These are phyloP conservation scores for Saururus chinensis DNA, from an alignment of 164 flowering plant species.

Conservation along the genomic window DNA sequence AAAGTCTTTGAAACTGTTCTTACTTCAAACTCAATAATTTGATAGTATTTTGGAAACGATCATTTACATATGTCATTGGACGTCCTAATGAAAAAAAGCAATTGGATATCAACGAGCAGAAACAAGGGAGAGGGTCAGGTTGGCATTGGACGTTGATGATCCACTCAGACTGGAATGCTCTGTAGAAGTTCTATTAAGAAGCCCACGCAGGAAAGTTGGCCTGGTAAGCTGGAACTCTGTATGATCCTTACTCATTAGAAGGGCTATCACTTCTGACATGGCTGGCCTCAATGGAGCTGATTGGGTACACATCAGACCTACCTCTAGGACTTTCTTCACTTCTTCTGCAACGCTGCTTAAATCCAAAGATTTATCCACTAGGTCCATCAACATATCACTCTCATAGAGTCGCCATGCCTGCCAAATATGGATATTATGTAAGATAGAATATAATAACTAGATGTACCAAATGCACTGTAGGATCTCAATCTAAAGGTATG, in stretches of 20 bases:
- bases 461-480: not conserved
- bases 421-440: not conserved
- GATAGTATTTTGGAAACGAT: too few species aligned
- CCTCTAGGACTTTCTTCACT: conserved; percentile 26
- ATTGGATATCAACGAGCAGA: not conserved
- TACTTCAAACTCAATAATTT: too few species aligned
- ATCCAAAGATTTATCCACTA: conserved; percentile 33
- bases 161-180: not conserved
- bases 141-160: not conserved
- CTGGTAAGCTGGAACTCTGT: conserved; percentile 9
- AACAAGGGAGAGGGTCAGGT: not conserved
- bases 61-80: too few species aligned
- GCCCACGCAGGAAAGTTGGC: conserved; percentile 20
- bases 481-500: too few species aligned
- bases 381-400: conserved; percentile 13
- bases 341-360: conserved; percentile 19
- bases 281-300: conserved; percentile 30
- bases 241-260: conserved; percentile 15
- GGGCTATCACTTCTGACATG: conserved; percentile 38
- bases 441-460: not conserved
- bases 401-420: conserved; percentile 35
- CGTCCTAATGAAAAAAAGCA: too few species aligned
- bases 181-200: not conserved
- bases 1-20: too few species aligned
- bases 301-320: conserved; percentile 40